phyloP scores from a whole-genome alignment of 2,329 filamentous ascomycete genomes.

The Phialemoniopsis sp. region DNA sequence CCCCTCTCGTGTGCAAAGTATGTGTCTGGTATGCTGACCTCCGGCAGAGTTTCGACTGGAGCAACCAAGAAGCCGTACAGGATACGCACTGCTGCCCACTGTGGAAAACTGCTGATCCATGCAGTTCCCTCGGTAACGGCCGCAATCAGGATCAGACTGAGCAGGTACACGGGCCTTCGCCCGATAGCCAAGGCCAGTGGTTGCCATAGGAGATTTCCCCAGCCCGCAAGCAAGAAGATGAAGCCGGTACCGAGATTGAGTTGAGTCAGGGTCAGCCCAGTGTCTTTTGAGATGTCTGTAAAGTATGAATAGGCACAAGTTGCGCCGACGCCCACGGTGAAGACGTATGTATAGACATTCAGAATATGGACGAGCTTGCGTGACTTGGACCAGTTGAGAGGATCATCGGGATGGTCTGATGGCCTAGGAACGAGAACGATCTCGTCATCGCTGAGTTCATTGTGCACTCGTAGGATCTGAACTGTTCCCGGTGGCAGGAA shows the following conservation, averaged over 20 bases:
- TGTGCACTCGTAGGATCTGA: too few relatives aligned
- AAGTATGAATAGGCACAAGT: too few relatives aligned
- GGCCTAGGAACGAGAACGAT: constrained; percentile 45
- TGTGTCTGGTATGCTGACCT: constrained; percentile 26
- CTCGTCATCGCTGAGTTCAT: constrained; percentile 15
- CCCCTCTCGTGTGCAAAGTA: constrained; percentile 17
- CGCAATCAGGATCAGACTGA: too few relatives aligned
- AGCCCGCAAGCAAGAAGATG: constrained; percentile 35
- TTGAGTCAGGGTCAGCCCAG: too few relatives aligned
- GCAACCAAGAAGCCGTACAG: constrained; percentile 30
- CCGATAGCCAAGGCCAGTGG: constrained; percentile 39
- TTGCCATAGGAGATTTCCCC: constrained; percentile 41
- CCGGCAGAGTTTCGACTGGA: constrained; percentile 33
- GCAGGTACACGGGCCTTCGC: constrained; percentile 15
- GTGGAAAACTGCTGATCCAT: constrained; percentile 1
- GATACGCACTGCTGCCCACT: constrained; percentile 32
- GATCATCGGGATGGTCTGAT: constrained; percentile 41
- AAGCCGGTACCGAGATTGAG: constrained; percentile 20
- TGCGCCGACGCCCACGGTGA: too few relatives aligned
- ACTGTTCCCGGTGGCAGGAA: too few relatives aligned
- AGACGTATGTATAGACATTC: too few relatives aligned
- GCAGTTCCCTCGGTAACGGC: too few relatives aligned
- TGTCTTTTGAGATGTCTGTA: too few relatives aligned
- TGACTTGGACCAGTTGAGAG: constrained; percentile 41
- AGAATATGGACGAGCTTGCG: constrained; percentile 28